phyloP scores from a whole-genome alignment of 345 rosid species.

The Bruguiera gymnorhiza region DNA sequence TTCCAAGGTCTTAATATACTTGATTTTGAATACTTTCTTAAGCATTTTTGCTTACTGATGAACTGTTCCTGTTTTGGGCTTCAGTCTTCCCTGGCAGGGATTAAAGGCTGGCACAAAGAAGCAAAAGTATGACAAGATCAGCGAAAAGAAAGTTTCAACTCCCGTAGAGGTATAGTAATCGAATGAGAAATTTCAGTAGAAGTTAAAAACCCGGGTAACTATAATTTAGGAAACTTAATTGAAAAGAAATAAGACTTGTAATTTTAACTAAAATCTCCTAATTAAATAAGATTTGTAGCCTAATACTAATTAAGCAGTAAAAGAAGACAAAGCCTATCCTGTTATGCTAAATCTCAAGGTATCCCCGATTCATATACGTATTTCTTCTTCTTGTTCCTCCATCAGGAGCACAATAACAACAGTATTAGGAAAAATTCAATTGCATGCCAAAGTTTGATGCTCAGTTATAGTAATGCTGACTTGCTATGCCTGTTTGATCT shows the following conservation, averaged over 20 bases:
- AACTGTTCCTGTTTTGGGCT: constrained; percentile 13
- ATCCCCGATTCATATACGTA: too few relatives aligned
- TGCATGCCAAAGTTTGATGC: background rate
- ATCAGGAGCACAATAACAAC: too few relatives aligned
- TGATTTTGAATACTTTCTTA: background rate
- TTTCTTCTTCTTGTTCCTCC: too few relatives aligned
- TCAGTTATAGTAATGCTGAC: background rate
- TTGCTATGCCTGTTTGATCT: background rate
- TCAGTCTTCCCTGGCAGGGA: constrained; percentile 99
- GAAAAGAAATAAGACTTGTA: too few relatives aligned
- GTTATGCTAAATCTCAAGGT: too few relatives aligned
- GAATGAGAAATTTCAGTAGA: too few relatives aligned
- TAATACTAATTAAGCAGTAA: too few relatives aligned
- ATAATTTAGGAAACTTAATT: too few relatives aligned
- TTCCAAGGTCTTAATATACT: background rate
- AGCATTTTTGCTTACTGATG: constrained; percentile 15
- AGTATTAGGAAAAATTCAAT: background rate
- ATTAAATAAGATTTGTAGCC: too few relatives aligned
- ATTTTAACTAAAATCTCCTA: too few relatives aligned
- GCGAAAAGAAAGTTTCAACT: constrained; percentile 93
- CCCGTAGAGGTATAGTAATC: constrained; percentile 64
- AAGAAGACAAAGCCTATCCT: too few relatives aligned
- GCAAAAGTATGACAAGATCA: constrained; percentile 95
- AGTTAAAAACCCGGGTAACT: too few relatives aligned
- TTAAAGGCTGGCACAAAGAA: constrained; percentile 91